Evolutionary conservation across 257 asterid genomes (phyloP), one percentile per base, ranked within the genome.

Genomic region (Solanum pimpinellifolium): DNA sequence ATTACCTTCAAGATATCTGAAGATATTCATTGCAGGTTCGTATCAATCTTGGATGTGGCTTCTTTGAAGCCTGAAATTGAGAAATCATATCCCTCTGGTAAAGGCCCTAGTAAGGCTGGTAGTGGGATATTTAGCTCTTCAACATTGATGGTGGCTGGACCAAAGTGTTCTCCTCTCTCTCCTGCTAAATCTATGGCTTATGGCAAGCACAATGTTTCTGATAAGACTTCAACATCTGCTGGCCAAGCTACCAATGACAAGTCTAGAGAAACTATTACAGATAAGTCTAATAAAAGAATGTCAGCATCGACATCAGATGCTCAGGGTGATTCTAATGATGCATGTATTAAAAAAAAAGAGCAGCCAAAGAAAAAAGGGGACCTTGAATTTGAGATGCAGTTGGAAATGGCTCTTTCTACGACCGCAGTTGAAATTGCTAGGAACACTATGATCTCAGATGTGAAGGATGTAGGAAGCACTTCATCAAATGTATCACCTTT

Each of bases 321-420:
- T 88, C 90, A 88, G 90, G 75, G n/a, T 74, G 88, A 87, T 87
- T 66, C 78, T 86, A 90, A 91, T 91, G 93, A 92, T 86, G 75
- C 90, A 83, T 66, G 90, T 87, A 89, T 83, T 41, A 74, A 84
- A 35, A 66, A 73, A 31, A 92, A 91, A 86, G 91, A 87, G 86
- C 90, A 88, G 76, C 65, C 83, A 89, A 97, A 93, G 91, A 95
- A 96, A 87, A 96, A 93, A 91, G 99, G 99, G 74, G 99, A 95
- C 90, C 83, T 94, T 86, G 98, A 96, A 90, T 96, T 94, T 91
- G 94, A 94, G 92, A 91, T 97, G 97, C 99, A 97, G 92, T 72
- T 95, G 92, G 94, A 94, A 90, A 93, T 95, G 95, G 98, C 99
- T 83, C 91, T 97, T 41, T 86, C 99, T 72, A 93, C 99, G 76